Evolutionary conservation across 2,329 filamentous ascomycete genomes (phyloP), one percentile per base, ranked within the genome.

Genomic region (Alternaria gaisen): DNA sequence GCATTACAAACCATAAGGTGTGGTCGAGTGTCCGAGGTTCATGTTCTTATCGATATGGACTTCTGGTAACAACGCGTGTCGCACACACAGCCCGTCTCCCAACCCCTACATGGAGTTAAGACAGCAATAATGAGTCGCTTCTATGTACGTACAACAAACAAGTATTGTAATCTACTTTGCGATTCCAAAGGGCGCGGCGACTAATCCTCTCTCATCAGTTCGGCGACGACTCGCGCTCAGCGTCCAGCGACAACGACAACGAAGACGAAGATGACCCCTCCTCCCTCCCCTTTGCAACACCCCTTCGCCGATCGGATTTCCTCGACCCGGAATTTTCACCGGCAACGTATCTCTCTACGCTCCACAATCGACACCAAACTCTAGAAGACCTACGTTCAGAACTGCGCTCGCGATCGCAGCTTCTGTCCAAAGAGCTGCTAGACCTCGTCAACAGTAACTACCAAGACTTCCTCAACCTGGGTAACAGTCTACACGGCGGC

Each of bases 371-470:
- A 1, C 95, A 99, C 78, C 95, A 99, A 79, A 97, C 94, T 0
- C 91, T 99, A 48, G 94, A 97, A 76, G 95, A 99, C 77, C 84
- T 99, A 32, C 92, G 94, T 36, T 82, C 90, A 5, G 96, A 99
- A 73, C 84, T 99, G 16, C 90, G 94, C 44, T 88, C 93, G 60
- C 86, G 96, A 53, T 92, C 90, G 68, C 87, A 91, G 69, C 86
- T 90, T 20, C 89, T 99, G 63, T 91, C 90, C 72, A 88, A 90
- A 64, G 95, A 99, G 81, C 85, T 99, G 3, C 85, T 99, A 18
- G 94, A 97, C 80, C 87, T 99, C 8, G 95, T 99, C 67, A 99
- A 99, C 75, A 87, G 90, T 53, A 97, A 99, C 79, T 98, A 99
- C 77, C 90, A 93, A 48, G 91, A 94, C 58, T 99, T 99, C 71